Percentiles rank a stretch among this genome's conserved stretches.
Evolutionary conservation across 768 basidiomycete genomes (phyloP).

Genomic region (Termitomyces eurrhizus): DNA sequence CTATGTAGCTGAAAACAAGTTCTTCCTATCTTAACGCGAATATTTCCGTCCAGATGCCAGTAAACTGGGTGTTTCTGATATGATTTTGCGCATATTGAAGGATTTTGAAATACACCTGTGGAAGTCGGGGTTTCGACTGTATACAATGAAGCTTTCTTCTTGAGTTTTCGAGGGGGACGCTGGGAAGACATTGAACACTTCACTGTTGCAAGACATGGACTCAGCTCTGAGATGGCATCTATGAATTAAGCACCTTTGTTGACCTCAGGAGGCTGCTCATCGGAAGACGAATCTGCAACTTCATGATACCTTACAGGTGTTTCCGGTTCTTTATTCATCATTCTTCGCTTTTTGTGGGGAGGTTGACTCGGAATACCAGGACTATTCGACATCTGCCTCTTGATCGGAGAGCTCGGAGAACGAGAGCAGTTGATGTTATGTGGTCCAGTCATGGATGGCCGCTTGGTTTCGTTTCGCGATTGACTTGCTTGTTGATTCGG

Average conservation of each 20-base stretch:
- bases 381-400: conserved; percentile 1
- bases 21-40: conserved; percentile 9
- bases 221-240: too few species aligned
- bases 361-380: background rate
- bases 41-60: conserved; percentile 18
- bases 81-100: background rate
- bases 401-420: background rate
- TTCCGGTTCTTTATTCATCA: background rate
- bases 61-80: conserved; percentile 8
- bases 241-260: background rate
- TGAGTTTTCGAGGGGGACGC: background rate
- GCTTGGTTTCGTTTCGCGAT: background rate
- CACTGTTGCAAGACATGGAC: background rate
- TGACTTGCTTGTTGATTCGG: conserved; percentile 1
- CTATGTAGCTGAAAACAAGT: conserved; percentile 16
- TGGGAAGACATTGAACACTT: background rate
- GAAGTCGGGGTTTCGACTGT: background rate
- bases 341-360: background rate
- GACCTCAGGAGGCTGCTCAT: background rate
- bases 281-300: background rate
- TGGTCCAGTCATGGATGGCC: background rate
- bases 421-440: background rate
- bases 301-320: background rate
- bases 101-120: background rate
- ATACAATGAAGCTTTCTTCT: background rate